Conservation (phyloP, 139 green algal genomes). For the Pleodorina starrii region DNA sequence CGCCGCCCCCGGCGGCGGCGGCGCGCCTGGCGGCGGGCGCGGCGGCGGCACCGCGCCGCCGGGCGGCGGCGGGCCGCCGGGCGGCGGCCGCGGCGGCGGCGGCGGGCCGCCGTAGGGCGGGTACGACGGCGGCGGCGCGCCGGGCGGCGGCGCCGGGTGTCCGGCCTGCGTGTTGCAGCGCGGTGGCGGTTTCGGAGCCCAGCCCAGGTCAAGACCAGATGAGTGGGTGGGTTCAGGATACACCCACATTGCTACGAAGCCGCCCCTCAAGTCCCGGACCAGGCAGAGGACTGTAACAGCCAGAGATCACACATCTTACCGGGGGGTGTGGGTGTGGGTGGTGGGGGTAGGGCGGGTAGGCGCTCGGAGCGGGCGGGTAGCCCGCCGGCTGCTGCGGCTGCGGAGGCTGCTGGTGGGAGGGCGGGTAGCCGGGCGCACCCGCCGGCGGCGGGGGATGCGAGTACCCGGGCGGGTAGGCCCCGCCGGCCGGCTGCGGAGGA, state of each 20-base stretch:
- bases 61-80: not conserved
- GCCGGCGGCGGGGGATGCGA: no score
- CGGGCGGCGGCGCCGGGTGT: not conserved
- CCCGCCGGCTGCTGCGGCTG: not conserved
- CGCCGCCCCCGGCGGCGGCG: not conserved
- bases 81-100: not conserved
- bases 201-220: no score
- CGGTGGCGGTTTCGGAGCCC: no score
- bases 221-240: no score
- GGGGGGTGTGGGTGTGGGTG: not conserved
- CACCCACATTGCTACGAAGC: no score
- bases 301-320: not conserved
- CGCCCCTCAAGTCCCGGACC: no score
- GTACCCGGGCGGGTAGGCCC: not conserved
- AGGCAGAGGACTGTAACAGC: no score
- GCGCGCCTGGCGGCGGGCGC: slow-evolving; percentile 5
- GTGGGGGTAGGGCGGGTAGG: slow-evolving; percentile 8
- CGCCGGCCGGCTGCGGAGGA: not conserved
- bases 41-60: slow-evolving; percentile 5
- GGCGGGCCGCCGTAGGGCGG: not conserved
- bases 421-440: not conserved
- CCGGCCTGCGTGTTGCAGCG: no score
- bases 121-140: not conserved
- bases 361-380: not conserved
- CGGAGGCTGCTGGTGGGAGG: not conserved